These are phyloP conservation scores for Xylaria curta DNA, from an alignment of 495 filamentous ascomycete species.

Conservation along the genomic window DNA sequence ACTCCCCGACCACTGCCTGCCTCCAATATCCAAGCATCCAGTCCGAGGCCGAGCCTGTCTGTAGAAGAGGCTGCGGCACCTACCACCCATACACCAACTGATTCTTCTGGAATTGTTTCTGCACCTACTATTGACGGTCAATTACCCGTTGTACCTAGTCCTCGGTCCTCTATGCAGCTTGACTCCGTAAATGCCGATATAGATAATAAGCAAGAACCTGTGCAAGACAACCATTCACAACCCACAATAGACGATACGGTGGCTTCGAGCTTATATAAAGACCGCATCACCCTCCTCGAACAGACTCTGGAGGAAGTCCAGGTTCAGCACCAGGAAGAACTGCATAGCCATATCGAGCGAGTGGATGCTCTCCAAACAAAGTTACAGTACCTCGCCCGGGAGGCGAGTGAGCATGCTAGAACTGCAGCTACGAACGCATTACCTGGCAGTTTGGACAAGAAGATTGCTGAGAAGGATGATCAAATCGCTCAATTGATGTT, in stretches of 20 bases:
- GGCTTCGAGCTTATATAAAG: slow-evolving; percentile 35
- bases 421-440: slow-evolving; percentile 65
- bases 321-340: slow-evolving; percentile 75
- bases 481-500: slow-evolving; percentile 88
- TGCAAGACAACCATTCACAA: background rate
- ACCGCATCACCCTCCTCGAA: slow-evolving; percentile 56
- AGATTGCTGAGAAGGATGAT: slow-evolving; percentile 86
- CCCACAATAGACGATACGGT: slow-evolving; percentile 12
- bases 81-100: background rate
- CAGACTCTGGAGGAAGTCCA: slow-evolving; percentile 66
- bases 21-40: slow-evolving; percentile 5
- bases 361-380: slow-evolving; percentile 94
- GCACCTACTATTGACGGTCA: slow-evolving; percentile 19
- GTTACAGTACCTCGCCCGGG: slow-evolving; percentile 81
- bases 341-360: slow-evolving; percentile 81
- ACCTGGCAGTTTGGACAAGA: slow-evolving; percentile 71
- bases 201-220: background rate
- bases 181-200: slow-evolving; percentile 20
- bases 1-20: slow-evolving; percentile 1
- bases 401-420: slow-evolving; percentile 74
- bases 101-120: background rate
- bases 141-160: background rate
- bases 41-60: slow-evolving; percentile 24
- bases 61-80: slow-evolving; percentile 13
- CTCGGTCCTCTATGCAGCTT: slow-evolving; percentile 17